phyloP scores from a whole-genome alignment of 768 basidiomycete genomes.

The Fomitopsis serialis region DNA sequence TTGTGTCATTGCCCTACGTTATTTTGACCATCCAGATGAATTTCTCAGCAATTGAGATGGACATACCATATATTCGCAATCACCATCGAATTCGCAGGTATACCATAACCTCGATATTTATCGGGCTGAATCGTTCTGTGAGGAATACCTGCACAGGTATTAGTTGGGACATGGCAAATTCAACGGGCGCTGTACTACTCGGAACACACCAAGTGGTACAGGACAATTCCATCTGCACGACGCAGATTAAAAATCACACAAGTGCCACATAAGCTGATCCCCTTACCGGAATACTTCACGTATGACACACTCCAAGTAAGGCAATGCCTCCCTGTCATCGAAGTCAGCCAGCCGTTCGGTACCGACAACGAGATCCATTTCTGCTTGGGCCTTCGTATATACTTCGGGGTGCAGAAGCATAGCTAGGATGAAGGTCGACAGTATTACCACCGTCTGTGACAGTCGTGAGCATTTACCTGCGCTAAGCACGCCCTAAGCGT shows the following conservation, averaged over 20 bases:
- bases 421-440: slow-evolving; percentile 36
- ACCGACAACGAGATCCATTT: slow-evolving; percentile 37
- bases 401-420: slow-evolving; percentile 36
- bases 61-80: slow-evolving; percentile 18
- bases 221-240: slow-evolving; percentile 21
- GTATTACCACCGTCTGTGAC: slow-evolving; percentile 31
- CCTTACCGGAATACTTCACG: slow-evolving; percentile 15
- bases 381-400: slow-evolving; percentile 33
- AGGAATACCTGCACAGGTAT: slow-evolving; percentile 11
- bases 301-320: slow-evolving; percentile 16
- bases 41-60: background rate
- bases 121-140: slow-evolving; percentile 15
- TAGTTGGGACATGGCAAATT: slow-evolving; percentile 15
- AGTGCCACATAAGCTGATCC: background rate
- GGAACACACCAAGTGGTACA: slow-evolving; percentile 29
- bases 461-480: background rate
- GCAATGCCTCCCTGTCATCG: slow-evolving; percentile 17
- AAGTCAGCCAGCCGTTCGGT: slow-evolving; percentile 22
- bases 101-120: slow-evolving; percentile 17
- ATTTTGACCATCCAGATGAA: background rate
- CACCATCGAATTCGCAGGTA: slow-evolving; percentile 15
- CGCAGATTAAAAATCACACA: background rate
- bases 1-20: slow-evolving; percentile 27
- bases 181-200: background rate
- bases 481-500: background rate